Percentiles rank a stretch among this genome's conserved stretches.
phyloP scores from a whole-genome alignment of 805 yeast species.

The Grigorovia transvaalensis region DNA sequence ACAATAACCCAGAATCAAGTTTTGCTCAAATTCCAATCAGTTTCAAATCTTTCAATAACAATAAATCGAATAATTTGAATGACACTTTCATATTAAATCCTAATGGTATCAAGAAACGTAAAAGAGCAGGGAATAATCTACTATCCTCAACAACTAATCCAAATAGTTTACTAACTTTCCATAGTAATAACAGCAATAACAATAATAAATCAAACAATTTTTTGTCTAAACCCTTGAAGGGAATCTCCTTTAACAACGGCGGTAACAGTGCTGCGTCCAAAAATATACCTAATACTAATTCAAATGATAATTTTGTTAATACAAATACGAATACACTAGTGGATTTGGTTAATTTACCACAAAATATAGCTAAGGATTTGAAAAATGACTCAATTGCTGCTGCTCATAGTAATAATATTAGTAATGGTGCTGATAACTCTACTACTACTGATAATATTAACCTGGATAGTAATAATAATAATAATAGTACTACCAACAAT shows the following conservation, averaged over 20 bases:
- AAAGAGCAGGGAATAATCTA: constrained; percentile 3
- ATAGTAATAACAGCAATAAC: background rate
- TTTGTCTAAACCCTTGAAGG: background rate
- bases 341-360: background rate
- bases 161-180: background rate
- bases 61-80: background rate
- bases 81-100: constrained; percentile 24
- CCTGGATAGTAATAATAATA: background rate
- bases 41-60: constrained; percentile 1
- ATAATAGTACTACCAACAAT: background rate
- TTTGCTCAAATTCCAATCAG: background rate
- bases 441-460: background rate
- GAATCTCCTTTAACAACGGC: background rate
- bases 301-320: background rate
- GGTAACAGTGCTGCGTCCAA: background rate
- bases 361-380: background rate
- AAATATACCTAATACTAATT: background rate
- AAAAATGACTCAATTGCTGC: too few relatives aligned
- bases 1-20: background rate
- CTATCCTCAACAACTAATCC: background rate
- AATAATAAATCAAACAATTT: background rate
- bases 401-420: too few relatives aligned
- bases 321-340: background rate
- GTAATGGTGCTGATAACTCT: background rate
- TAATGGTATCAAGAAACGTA: constrained; percentile 24